Evolutionary conservation across 139 green algal species (phyloP), one percentile per base, ranked within the genome.

Genomic region (Asterochloris erici): DNA sequence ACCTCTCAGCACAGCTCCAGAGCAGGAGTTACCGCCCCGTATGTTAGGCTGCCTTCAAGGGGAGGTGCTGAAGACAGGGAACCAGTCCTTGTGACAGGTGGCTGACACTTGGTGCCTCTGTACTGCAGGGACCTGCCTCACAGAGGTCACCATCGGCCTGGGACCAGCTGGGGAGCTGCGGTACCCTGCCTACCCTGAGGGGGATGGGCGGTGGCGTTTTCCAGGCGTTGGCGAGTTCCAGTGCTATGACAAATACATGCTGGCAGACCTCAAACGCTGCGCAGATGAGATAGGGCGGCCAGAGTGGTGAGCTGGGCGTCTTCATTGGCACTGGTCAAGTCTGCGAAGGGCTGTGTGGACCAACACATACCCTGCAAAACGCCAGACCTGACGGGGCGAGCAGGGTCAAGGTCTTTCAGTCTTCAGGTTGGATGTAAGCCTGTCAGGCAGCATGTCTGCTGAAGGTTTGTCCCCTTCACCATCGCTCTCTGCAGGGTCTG

Each of bases 181-280:
- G n/a, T 99, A 99, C 84, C 97, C 97, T 4, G 92, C 94, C 0
- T 99, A 99, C 85, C 97, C 96, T 17, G 95, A 98, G 79, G 95
- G 95, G 6, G 94, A 98, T 75, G 95, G 94, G 9, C 90, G 94
- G 26, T 99, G 96, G 96, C 89, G 93, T 24, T 99, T 99, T 83
- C 96, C 96, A 12, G 96, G 96, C 14, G 95, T 99, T 21, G 96
- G 96, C 26, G 94, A 99, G 89, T 99, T 99, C 90, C 96, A 99
- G 89, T 99, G 97, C 91, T 99, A 98, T 84, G 96, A 99, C 90
- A 91, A 90, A 84, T 98, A 97, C 92, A 98, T 99, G 97, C 92
- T 99, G 21, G 86, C 83, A 17, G 85, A 91, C 82, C 83, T 99
- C 77, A 80, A 84, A 28, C 70, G 76, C 15, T 83, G 88, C 54